Evolutionary conservation across 2,329 filamentous ascomycete genomes (phyloP), one percentile per base, ranked within the genome.

Genomic region (Chaetomiaceae sp.): DNA sequence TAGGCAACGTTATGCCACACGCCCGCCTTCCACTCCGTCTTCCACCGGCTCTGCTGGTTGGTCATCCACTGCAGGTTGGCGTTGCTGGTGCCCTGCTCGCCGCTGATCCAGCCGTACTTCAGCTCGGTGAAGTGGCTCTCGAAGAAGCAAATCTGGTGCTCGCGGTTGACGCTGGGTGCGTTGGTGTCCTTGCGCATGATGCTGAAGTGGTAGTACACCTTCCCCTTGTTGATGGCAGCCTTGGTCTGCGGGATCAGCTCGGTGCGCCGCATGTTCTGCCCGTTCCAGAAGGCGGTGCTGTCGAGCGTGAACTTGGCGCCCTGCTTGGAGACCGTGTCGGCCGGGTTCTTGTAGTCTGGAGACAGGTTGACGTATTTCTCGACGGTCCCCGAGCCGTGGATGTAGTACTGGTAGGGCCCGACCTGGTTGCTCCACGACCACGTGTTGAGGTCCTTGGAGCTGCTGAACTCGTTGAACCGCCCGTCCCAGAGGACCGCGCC

Each of bases 1-100:
- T 87, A 88, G 44, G 83, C 85, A 60, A 87, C 74, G 64, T 89
- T 89, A 65, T 89, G 85, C 85, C 85, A 89, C 10, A 82, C 78
- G 34, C 76, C 80, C 1, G 83, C 73, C 47, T 73, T 73, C 65
- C 84, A 82, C 55, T 78, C 72, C 1, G 75, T 73, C 60, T 76
- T 78, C 83, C 84, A 89, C 58, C 85, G 71, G 46, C 75, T 77
- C 59, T 75, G 70, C n/a, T 81, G 76, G 54, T 74, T 73, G 9
- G 81, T 79, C 66, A 81, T 78, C 82, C 84, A 89, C 60, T 81
- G 78, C 56, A 88, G 72, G 57, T 77, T 75, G 30, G 74, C 68
- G 53, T 78, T 72, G 20, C 65, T 65, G 17, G 70, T 70, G 34
- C 70, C 73, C 33, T 62, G 56, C 51, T 71, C 68, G 40, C 75